Conservation (phyloP, 768 basidiomycete genomes). For the Mycena floridula region DNA sequence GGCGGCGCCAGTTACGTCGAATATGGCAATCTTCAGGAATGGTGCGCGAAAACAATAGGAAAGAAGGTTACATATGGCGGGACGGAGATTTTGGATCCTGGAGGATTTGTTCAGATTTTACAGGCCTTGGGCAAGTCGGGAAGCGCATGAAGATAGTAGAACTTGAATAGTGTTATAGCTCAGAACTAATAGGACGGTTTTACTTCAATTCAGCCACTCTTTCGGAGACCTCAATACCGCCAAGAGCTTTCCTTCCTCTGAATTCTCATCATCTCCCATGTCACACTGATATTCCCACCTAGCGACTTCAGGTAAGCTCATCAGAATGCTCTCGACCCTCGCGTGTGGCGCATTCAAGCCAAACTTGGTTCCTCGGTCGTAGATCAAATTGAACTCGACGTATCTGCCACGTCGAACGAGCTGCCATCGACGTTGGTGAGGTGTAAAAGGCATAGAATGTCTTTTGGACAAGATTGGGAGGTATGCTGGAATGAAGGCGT, state of each 20-base stretch:
- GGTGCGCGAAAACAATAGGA: constrained; percentile 77
- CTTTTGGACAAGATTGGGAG: constrained; percentile 74
- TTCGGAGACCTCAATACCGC: constrained; percentile 54
- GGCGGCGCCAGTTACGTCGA: constrained; percentile 98
- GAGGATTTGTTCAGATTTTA: constrained; percentile 72
- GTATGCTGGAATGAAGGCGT: constrained; percentile 87
- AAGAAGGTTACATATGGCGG: constrained; percentile 91
- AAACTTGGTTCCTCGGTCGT: constrained; percentile 85
- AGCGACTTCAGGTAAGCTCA: constrained; percentile 84
- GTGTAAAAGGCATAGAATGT: constrained; percentile 47
- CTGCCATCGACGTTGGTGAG: constrained; percentile 84
- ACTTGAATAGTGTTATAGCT: not conserved
- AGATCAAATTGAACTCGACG: constrained; percentile 90
- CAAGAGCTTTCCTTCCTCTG: constrained; percentile 61
- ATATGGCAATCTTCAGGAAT: constrained; percentile 93
- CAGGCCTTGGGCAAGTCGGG: constrained; percentile 53
- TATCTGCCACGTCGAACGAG: constrained; percentile 86
- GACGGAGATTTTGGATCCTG: constrained; percentile 91
- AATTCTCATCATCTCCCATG: constrained; percentile 54
- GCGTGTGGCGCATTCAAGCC: constrained; percentile 81
- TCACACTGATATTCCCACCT: constrained; percentile 89
- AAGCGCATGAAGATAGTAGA: not conserved
- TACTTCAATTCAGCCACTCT: constrained; percentile 46
- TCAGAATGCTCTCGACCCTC: constrained; percentile 83
- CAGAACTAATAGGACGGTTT: not conserved